These are phyloP conservation scores for Alternaria conjuncta DNA, from an alignment of 2,329 filamentous ascomycete species.

Conservation along the genomic window DNA sequence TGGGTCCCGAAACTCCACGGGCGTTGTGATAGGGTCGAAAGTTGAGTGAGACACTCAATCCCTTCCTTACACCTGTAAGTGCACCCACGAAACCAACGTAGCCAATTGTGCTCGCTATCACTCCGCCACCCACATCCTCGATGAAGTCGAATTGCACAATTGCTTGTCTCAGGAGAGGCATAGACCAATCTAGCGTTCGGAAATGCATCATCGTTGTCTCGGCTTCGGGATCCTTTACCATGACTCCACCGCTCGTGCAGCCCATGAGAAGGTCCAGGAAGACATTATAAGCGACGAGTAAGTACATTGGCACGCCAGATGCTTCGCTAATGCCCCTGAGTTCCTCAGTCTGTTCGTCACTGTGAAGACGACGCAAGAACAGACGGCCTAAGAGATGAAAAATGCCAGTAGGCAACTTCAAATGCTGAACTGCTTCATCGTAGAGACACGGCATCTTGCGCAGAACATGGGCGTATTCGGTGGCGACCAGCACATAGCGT, in stretches of 20 bases:
- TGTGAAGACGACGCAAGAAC: conserved; percentile 59
- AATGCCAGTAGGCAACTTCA: conserved; percentile 4
- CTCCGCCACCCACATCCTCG: conserved; percentile 36
- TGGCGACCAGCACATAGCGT: conserved; percentile 59
- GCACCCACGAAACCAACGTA: conserved; percentile 61
- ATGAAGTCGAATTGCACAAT: conserved; percentile 53
- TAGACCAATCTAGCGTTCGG: conserved; percentile 58
- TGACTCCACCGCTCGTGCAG: conserved; percentile 65
- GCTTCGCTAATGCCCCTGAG: conserved; percentile 63
- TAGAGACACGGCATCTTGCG: conserved; percentile 57
- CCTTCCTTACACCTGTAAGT: conserved; percentile 57
- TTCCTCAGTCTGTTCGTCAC: conserved; percentile 65
- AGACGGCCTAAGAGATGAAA: conserved; percentile 51
- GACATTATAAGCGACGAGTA: conserved; percentile 68
- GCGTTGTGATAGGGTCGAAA: conserved; percentile 59
- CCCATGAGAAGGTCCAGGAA: conserved; percentile 69
- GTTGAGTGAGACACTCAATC: conserved; percentile 58
- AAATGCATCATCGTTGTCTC: conserved; percentile 60
- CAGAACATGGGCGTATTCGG: conserved; percentile 54
- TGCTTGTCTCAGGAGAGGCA: conserved; percentile 51
- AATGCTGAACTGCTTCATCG: conserved; percentile 54
- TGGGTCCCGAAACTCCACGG: conserved; percentile 33
- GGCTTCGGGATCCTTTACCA: conserved; percentile 26
- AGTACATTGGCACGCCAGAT: conserved; percentile 62
- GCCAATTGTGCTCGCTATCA: conserved; percentile 57